Evolutionary conservation across 345 rosid genomes (phyloP), one percentile per base, ranked within the genome.

Genomic region (Heritiera fomes): DNA sequence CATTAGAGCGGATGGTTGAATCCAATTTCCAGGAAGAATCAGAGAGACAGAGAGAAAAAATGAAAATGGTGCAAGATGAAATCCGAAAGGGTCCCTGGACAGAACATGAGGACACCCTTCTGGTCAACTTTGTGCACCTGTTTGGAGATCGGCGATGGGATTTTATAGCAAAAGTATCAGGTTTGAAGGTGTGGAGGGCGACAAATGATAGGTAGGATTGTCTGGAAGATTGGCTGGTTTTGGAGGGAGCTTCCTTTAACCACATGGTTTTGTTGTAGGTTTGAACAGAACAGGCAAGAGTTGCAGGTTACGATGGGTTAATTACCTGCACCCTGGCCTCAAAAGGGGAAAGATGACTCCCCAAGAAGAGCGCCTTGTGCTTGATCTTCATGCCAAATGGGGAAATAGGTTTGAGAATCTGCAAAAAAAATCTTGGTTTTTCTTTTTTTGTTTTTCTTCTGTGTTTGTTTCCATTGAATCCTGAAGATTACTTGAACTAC

Each of bases 171-270:
- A 90, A 96, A 87, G 97, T 96, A 84, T 96, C 99, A 96, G 99
- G 99, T 96, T 96, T 96, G 98, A 94, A 92, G 71, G 71, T 98
- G 99, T 92, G 99, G 99, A 85, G 99, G 99, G 99, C 90, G 98
- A 91, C 88, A 87, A 80, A 75, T 84, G 82, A 73, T 92, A 92
- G 97, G 98, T 94, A 90, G 81, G 95, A 41, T 84, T 85, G 70
- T 84, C 76, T 80, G 10, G 87, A 85, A 71, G 88, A 85, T 87
- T 85, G 84, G 81, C 71, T 88, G 87, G 80, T 87, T 86, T 73
- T 79, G 82, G 80, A 82, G 82, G 85, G 89, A 85, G 83, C 89
- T 76, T 47, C 78, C 43, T 77, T 88, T 89, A 82, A 87, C 87
- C 83, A 63, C 83, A 66, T 89, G 87, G 85, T 89, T 86, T 88